Base-by-base conservation (phyloP, 257 asterid species). In the Nicotiana paniculata region DNA sequence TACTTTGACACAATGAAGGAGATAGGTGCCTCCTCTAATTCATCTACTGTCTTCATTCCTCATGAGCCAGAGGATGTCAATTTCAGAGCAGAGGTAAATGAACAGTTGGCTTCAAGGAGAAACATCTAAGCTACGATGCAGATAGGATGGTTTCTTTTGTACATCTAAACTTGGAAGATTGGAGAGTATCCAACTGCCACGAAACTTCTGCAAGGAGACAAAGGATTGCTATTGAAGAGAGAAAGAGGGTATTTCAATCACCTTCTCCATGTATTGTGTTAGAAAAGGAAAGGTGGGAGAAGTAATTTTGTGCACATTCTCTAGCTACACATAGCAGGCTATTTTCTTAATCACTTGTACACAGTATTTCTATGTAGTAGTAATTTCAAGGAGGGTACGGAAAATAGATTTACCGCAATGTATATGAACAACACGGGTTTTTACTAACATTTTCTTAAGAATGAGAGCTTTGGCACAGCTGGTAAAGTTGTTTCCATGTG, bases 1-100 rank as follows among this genome's bases (percentile, higher is more conserved):
- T 84, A 84, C 69, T 84, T 86, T 21, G 87, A 86, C 85, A 77
- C 85, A 61, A 48, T 84, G 83, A 84, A 72, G 72, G 89, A 86
- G 66, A 81, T 86, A 9, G 80, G 87, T 5, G 81, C 81, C 48
- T 70, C 85, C 6, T 84, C 89, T 13, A 84, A 86, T 33, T 77
- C 85, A 53, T 77, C 81, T 37, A 37, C 65, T 62, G 85, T 86
- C 35, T 86, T 83, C 82, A 81, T 84, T 57, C 87, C 87, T 46
- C 85, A 81, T 6, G 75, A 83, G 10, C 85, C 77, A 2, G 82
- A 83, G n/a, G 79, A 79, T 5, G 83, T 24, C 84, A 77, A 35
- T 53, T 39, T 84, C 37, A 72, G 82, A 68, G n/a, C 81, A 35
- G 77, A 84, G 37, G 67, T 86, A 46, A 81, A 39, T 80, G 69